These are phyloP conservation scores for Teratosphaeria nubilosa DNA, from an alignment of 2,329 filamentous ascomycete genomes.

Conservation along the genomic window DNA sequence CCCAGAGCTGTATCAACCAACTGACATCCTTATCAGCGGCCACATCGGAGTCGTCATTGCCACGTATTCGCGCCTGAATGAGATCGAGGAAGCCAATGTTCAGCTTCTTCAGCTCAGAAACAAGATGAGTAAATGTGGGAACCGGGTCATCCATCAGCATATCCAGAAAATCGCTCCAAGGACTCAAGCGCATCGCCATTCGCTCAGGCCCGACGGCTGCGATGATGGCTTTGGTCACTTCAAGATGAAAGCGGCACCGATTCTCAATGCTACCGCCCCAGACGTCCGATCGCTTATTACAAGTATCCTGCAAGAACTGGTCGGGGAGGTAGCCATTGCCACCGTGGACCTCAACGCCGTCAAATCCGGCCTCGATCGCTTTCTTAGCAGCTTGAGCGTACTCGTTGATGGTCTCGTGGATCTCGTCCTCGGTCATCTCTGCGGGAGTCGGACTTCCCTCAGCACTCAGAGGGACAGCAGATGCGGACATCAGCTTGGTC, in stretches of 20 bases:
- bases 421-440: slow-evolving; percentile 35
- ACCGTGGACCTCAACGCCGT: slow-evolving; percentile 42
- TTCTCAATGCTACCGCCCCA: slow-evolving; percentile 44
- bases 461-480: slow-evolving; percentile 21
- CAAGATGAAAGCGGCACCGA: slow-evolving; percentile 46
- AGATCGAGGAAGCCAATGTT: slow-evolving; percentile 50
- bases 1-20: slow-evolving; percentile 39
- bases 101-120: slow-evolving; percentile 38
- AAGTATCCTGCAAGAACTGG: slow-evolving; percentile 42
- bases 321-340: slow-evolving; percentile 44
- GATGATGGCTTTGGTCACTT: slow-evolving; percentile 41
- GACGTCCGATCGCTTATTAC: slow-evolving; percentile 41
- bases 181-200: slow-evolving; percentile 47
- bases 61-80: slow-evolving; percentile 45
- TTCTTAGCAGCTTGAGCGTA: slow-evolving; percentile 38
- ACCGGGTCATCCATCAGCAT: slow-evolving; percentile 53
- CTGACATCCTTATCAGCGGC: slow-evolving; percentile 26
- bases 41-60: slow-evolving; percentile 29
- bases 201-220: slow-evolving; percentile 34
- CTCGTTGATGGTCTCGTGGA: slow-evolving; percentile 31
- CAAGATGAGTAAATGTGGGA: slow-evolving; percentile 51
- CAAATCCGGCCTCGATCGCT: slow-evolving; percentile 47
- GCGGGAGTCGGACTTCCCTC: slow-evolving; percentile 7
- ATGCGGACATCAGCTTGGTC: slow-evolving; percentile 20
- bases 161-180: slow-evolving; percentile 49